These are phyloP conservation scores for Marsdenia floribunda DNA, from an alignment of 257 asterid genomes.

Conservation along the genomic window DNA sequence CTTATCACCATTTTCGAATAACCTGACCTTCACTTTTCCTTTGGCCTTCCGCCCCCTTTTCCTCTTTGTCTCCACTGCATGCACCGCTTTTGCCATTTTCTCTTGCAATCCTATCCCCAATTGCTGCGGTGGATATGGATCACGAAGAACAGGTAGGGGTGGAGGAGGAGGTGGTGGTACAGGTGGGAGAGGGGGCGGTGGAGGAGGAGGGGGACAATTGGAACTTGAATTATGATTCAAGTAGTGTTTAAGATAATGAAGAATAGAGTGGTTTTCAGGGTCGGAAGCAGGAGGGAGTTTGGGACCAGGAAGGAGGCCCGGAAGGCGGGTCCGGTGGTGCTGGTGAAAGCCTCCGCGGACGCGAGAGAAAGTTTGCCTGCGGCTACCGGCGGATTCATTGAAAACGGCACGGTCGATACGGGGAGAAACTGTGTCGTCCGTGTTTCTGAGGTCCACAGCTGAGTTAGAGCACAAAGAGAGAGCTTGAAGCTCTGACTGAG, in stretches of 20 bases:
- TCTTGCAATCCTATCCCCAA: slow-evolving; percentile 42
- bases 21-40: slow-evolving; percentile 24
- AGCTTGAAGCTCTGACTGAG: slow-evolving; percentile 79
- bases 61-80: slow-evolving; percentile 34
- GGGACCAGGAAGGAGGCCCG: slow-evolving; percentile 47
- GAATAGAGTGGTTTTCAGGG: slow-evolving; percentile 60
- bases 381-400: slow-evolving; percentile 89
- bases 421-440: slow-evolving; percentile 57
- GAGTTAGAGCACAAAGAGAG: slow-evolving; percentile 62
- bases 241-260: slow-evolving; percentile 66
- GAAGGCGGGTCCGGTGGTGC: slow-evolving; percentile 58
- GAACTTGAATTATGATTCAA: slow-evolving; percentile 43
- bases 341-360: slow-evolving; percentile 38
- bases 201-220: slow-evolving; percentile 49
- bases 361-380: slow-evolving; percentile 80
- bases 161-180: slow-evolving; percentile 33
- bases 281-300: slow-evolving; percentile 42
- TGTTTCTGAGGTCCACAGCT: slow-evolving; percentile 38
- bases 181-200: slow-evolving; percentile 34
- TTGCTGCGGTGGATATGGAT: slow-evolving; percentile 12
- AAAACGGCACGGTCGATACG: slow-evolving; percentile 66
- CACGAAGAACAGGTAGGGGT: slow-evolving; percentile 13
- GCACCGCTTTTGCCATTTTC: slow-evolving; percentile 27
- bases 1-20: slow-evolving; percentile 39
- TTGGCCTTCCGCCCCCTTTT: slow-evolving; percentile 28